These are phyloP conservation scores for Myriosclerotinia scirpicola DNA, from an alignment of 2,329 filamentous ascomycete genomes.

Conservation along the genomic window DNA sequence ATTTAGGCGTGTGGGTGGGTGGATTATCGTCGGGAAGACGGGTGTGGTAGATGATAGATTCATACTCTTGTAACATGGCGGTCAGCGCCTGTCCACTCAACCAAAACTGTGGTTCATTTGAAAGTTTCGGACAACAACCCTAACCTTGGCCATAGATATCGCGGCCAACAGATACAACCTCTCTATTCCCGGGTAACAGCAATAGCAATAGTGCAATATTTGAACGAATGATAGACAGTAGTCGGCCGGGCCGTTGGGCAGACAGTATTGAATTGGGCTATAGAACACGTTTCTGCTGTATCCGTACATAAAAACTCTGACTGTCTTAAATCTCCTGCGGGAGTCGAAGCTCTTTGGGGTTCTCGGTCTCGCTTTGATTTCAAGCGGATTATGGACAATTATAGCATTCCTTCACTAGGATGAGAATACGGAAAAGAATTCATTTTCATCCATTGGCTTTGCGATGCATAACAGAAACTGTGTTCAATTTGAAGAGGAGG, in stretches of 20 bases:
- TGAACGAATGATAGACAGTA: constrained; percentile 2
- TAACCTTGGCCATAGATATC: not conserved
- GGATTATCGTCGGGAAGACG: not conserved
- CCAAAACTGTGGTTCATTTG: not conserved
- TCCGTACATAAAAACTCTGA: not conserved
- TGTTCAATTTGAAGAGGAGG: constrained; percentile 6
- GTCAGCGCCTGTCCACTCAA: not conserved
- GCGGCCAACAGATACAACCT: not conserved
- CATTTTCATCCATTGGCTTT: not conserved
- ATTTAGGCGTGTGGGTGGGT: not conserved
- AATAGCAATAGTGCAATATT: not conserved
- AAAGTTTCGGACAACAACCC: not conserved
- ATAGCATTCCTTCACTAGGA: not conserved
- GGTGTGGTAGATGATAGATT: not conserved
- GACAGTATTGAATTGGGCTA: not conserved
- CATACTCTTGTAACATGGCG: not conserved
- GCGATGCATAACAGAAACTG: not conserved
- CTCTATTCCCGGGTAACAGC: not conserved
- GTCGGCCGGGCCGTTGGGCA: not conserved
- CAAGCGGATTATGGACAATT: not conserved
- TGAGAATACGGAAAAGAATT: not conserved
- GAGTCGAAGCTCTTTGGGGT: not conserved
- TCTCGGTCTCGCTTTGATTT: not conserved
- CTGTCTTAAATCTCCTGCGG: not conserved
- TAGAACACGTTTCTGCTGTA: constrained; percentile 4